Base-by-base conservation (phyloP, 208 protist genomes). In the Trypanosoma platydactyli region DNA sequence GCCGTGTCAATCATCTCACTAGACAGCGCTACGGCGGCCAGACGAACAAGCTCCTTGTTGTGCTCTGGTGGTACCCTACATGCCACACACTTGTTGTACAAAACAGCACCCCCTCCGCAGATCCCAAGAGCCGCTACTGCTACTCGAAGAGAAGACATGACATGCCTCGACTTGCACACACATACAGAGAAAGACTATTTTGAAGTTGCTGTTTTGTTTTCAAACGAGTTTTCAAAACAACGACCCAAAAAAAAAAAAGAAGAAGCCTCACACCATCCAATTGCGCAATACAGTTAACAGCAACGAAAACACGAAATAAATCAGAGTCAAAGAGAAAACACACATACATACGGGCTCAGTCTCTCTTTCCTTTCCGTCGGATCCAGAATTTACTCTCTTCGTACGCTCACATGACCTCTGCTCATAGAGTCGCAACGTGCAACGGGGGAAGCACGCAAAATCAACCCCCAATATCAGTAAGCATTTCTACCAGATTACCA, bases 1-100 rank as follows among this genome's bases (percentile, higher is more conserved):
- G 72, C 58, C 80, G 71, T 44, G 68, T 83, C 54, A 18, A 93
- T 71, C 5, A 92, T 83, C 51, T 86, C 81, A 49, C 77, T 76
- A 4, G 86, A 93, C n/a, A 95, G 78, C 5, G 84, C 79, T 16
- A 93, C 64, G 15, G 89, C 89, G 9, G 86, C 83, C 13, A 95
- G 42, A 46, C 83, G 84, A 12, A 95, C 33, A 13, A 92, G 68
- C 35, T 77, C 77, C n/a, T 83, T 77, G 54, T 92, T 84, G n/a
- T 78, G 51, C 33, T 70, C 66, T 16, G 58, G 62, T 15, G 70
- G 54, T 30, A 24, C 20, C 25, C 50, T 20, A n/a, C 48, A 40
- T 22, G 13, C 25, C 20, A 69, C 22, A 45, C 73, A 78, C n/a
- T 57, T 71, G 20, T 58, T 59, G 66, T 86, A 81, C 20, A 89